A percentile compares a stretch with the other conserved stretches of the same genome.
These are phyloP conservation scores for Crithidia sp. DNA, from an alignment of 208 protist genomes.

Conservation along the genomic window DNA sequence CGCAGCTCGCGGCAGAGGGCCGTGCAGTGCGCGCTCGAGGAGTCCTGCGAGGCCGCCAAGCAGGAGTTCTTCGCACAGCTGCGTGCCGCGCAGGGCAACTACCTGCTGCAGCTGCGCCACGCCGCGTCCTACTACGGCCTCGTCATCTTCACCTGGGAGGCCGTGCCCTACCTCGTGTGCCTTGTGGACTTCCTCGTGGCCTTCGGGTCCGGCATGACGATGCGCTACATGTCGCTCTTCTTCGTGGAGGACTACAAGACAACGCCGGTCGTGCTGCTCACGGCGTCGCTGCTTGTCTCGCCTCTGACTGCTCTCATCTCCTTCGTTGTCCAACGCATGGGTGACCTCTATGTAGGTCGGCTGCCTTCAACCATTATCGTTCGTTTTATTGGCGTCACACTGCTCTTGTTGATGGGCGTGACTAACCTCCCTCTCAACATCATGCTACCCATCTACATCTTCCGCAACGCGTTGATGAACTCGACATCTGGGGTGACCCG, in stretches of 20 bases:
- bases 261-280: constrained; percentile 31
- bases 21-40: constrained; percentile 21
- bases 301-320: constrained; percentile 19
- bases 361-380: constrained; percentile 40
- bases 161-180: constrained; percentile 61
- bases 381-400: constrained; percentile 37
- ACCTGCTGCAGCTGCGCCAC: neutral
- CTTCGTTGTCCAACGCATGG: constrained; percentile 17
- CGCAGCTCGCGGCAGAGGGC: constrained; percentile 12
- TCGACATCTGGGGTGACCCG: constrained; percentile 47
- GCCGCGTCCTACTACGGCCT: neutral
- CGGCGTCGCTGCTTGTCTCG: constrained; percentile 22
- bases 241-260: constrained; percentile 43
- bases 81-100: constrained; percentile 2
- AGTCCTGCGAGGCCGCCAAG: constrained; percentile 4
- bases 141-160: constrained; percentile 19
- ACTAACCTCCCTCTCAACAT: constrained; percentile 24
- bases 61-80: constrained; percentile 13
- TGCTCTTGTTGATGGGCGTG: constrained; percentile 38
- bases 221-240: constrained; percentile 54
- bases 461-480: constrained; percentile 63
- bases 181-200: constrained; percentile 50
- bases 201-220: constrained; percentile 55
- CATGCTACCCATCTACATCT: constrained; percentile 38
- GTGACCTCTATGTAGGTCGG: constrained; percentile 27